phyloP scores from a whole-genome alignment of 2,329 filamentous ascomycete genomes.

The Ceratocystis ficicola region DNA sequence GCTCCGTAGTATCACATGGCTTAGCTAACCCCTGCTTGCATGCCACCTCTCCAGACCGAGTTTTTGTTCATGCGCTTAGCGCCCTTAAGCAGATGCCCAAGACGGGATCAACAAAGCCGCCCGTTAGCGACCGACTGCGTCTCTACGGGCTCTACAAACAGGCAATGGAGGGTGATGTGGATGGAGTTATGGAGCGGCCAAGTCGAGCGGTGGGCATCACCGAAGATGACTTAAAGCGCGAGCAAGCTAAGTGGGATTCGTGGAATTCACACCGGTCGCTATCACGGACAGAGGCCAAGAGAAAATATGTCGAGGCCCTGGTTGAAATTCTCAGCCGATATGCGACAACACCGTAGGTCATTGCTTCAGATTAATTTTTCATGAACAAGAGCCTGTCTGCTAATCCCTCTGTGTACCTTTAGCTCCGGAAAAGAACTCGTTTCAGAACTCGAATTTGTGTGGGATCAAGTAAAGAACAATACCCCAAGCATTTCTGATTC shows the following conservation, averaged over 20 bases:
- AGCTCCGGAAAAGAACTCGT: slow-evolving; percentile 79
- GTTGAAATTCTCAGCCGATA: slow-evolving; percentile 97
- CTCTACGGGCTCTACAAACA: slow-evolving; percentile 99
- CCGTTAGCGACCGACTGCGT: slow-evolving; percentile 69
- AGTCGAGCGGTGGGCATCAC: slow-evolving; percentile 37
- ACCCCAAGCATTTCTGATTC: slow-evolving; percentile 51
- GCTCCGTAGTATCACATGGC: background rate
- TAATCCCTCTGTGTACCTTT: slow-evolving; percentile 5
- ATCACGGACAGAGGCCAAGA: slow-evolving; percentile 82
- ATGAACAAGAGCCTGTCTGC: background rate
- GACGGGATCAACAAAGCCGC: slow-evolving; percentile 80
- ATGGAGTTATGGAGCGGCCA: slow-evolving; percentile 83
- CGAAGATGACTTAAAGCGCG: slow-evolving; percentile 44
- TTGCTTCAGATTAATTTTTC: background rate
- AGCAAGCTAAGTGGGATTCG: slow-evolving; percentile 73
- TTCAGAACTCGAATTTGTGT: slow-evolving; percentile 93
- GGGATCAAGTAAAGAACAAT: slow-evolving; percentile 94
- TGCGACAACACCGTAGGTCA: slow-evolving; percentile 64
- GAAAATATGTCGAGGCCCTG: slow-evolving; percentile 81
- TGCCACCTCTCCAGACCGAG: slow-evolving; percentile 56
- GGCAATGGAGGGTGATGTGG: slow-evolving; percentile 95
- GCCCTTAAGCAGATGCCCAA: slow-evolving; percentile 96
- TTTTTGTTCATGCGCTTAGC: slow-evolving; percentile 97
- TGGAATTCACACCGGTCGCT: slow-evolving; percentile 83
- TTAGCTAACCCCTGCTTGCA: background rate